These are phyloP conservation scores for Cryptosporidium bovis DNA, from an alignment of 169 alveolate species.

Conservation along the genomic window DNA sequence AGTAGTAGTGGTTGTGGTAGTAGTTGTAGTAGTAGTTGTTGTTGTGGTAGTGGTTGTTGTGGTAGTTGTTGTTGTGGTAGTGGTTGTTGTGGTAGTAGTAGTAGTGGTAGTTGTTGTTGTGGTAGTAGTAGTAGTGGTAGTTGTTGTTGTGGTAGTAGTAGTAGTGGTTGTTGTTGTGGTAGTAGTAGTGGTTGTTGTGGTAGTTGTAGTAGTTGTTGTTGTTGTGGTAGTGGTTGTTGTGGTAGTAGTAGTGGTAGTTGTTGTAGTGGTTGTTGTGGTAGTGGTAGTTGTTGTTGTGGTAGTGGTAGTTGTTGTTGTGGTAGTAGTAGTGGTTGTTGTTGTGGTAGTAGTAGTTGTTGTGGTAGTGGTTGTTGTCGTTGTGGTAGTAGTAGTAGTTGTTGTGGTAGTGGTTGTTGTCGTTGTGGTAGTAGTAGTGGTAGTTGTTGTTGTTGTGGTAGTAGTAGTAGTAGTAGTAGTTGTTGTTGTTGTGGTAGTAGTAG, in stretches of 20 bases:
- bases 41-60: slow-evolving; percentile 3
- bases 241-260: background rate
- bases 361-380: background rate
- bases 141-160: background rate
- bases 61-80: slow-evolving; percentile 34
- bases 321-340: slow-evolving; percentile 1
- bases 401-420: background rate
- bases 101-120: background rate
- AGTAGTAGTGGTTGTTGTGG: background rate
- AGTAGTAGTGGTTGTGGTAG: background rate
- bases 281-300: slow-evolving; percentile 1
- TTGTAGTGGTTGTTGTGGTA: slow-evolving; percentile 28
- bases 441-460: background rate
- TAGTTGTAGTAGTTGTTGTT: background rate
- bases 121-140: background rate
- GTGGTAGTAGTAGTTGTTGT: slow-evolving; percentile 20
- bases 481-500: background rate
- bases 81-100: background rate
- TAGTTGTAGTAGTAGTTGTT: slow-evolving; percentile 42
- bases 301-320: background rate
- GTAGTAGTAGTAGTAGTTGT: background rate
- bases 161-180: background rate
- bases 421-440: background rate
- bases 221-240: background rate
- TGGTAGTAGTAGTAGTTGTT: background rate